Conservation (phyloP, 306 rosid genomes). For the Neltuma alba region DNA sequence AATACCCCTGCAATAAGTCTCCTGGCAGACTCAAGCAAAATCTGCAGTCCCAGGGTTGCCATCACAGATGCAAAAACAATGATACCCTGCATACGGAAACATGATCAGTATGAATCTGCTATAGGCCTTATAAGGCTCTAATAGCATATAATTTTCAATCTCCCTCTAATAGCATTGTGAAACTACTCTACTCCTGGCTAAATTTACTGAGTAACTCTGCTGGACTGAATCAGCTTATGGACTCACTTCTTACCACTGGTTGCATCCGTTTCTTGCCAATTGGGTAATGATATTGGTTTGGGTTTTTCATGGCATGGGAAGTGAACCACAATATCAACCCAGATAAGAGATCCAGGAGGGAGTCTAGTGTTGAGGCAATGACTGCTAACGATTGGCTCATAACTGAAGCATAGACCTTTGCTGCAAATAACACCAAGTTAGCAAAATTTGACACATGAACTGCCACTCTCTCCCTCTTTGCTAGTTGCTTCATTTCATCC, state of each 20-base stretch:
- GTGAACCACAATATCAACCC: constrained; percentile 90
- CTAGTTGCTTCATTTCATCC: constrained; percentile 74
- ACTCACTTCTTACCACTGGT: constrained; percentile 60
- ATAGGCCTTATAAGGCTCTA: neutral
- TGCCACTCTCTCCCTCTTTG: constrained; percentile 66
- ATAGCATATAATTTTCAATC: neutral
- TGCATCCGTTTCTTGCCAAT: constrained; percentile 92
- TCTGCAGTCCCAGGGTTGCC: constrained; percentile 84
- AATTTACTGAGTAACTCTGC: neutral
- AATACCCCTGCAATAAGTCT: constrained; percentile 49
- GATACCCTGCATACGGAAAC: constrained; percentile 66
- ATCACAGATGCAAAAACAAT: constrained; percentile 85
- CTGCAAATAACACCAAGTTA: constrained; percentile 67
- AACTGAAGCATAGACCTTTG: constrained; percentile 72
- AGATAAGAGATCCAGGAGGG: constrained; percentile 81
- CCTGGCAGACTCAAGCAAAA: constrained; percentile 66
- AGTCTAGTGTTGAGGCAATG: constrained; percentile 83
- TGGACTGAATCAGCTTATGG: neutral
- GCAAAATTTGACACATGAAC: constrained; percentile 57
- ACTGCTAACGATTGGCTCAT: constrained; percentile 75
- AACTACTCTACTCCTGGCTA: neutral
- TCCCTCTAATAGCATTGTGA: neutral
- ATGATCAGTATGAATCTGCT: neutral
- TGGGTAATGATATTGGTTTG: constrained; percentile 72
- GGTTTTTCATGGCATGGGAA: constrained; percentile 63